These are phyloP conservation scores for Fusarium sp. DNA, from an alignment of 2,329 filamentous ascomycete species.

Conservation along the genomic window DNA sequence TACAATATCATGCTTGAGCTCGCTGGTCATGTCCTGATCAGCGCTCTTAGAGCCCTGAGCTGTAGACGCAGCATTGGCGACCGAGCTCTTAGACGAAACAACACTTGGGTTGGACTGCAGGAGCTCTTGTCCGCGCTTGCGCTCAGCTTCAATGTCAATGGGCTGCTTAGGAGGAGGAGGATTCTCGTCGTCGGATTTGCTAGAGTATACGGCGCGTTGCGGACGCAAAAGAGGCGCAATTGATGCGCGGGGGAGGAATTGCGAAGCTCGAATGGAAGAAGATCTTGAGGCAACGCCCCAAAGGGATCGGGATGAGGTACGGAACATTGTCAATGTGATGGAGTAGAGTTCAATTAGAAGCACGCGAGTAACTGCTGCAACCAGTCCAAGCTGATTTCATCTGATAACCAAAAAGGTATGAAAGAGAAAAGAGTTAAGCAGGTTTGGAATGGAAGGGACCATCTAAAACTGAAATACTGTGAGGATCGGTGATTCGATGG, in stretches of 20 bases:
- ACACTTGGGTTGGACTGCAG: constrained; percentile 68
- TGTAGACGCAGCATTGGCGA: constrained; percentile 60
- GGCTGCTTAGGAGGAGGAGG: constrained; percentile 40
- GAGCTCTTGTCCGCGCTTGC: constrained; percentile 62
- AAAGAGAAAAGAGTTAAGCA: background rate
- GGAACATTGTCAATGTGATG: constrained; percentile 44
- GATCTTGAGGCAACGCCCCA: constrained; percentile 35
- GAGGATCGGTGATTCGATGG: background rate
- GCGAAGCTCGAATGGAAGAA: background rate
- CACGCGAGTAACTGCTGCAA: constrained; percentile 4
- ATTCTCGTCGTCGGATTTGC: constrained; percentile 35
- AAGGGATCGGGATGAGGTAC: constrained; percentile 41
- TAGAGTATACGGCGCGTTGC: constrained; percentile 39
- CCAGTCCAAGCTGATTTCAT: background rate
- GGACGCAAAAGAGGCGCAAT: constrained; percentile 24
- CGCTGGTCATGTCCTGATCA: constrained; percentile 46
- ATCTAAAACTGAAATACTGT: constrained; percentile 15
- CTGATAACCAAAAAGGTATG: background rate
- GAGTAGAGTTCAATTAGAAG: constrained; percentile 6
- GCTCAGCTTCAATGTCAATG: constrained; percentile 67
- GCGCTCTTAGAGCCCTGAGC: constrained; percentile 1
- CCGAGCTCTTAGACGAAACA: constrained; percentile 68
- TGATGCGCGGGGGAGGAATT: constrained; percentile 12
- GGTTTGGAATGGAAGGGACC: background rate
- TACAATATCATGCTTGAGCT: constrained; percentile 66